Evolutionary conservation across 2,329 filamentous ascomycete genomes (phyloP).

Genomic region (Penicillium sp.): DNA sequence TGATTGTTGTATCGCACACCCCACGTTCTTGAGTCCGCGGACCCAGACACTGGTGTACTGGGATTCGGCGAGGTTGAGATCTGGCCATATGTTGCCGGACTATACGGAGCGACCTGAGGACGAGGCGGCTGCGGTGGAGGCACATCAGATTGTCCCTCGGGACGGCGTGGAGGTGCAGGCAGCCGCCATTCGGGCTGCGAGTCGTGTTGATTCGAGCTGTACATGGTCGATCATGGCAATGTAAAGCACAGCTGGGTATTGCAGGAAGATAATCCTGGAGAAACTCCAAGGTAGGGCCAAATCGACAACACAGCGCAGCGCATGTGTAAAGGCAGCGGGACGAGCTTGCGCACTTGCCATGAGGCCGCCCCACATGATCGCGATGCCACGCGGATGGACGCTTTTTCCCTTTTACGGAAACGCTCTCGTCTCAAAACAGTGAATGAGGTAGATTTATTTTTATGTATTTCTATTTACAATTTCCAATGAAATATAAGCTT

Average conservation of each 20-base stretch:
- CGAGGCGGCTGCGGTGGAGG: constrained; percentile 26
- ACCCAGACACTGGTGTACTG: constrained; percentile 16
- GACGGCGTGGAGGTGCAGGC: constrained; percentile 24
- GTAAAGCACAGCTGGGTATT: background rate
- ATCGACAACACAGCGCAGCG: background rate
- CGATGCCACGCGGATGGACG: background rate
- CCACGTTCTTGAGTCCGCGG: constrained; percentile 39
- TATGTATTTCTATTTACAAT: too few relatives aligned
- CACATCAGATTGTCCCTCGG: constrained; percentile 18
- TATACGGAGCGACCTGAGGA: constrained; percentile 29
- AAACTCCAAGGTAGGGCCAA: background rate
- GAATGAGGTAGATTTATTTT: too few relatives aligned
- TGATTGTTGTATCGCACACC: constrained; percentile 45
- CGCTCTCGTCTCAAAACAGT: background rate
- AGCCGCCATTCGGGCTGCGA: constrained; percentile 42
- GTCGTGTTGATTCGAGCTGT: constrained; percentile 29
- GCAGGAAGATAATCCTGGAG: background rate
- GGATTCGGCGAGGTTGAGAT: constrained; percentile 27
- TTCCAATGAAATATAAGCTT: too few relatives aligned
- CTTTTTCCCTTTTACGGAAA: background rate
- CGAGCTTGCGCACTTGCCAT: background rate
- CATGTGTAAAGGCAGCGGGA: background rate
- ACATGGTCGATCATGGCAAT: constrained; percentile 28
- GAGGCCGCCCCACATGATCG: background rate
- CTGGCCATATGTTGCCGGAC: constrained; percentile 36